Evolutionary conservation across 257 asterid genomes (phyloP), one percentile per base, ranked within the genome.

Genomic region (Eucommia ulmoides): DNA sequence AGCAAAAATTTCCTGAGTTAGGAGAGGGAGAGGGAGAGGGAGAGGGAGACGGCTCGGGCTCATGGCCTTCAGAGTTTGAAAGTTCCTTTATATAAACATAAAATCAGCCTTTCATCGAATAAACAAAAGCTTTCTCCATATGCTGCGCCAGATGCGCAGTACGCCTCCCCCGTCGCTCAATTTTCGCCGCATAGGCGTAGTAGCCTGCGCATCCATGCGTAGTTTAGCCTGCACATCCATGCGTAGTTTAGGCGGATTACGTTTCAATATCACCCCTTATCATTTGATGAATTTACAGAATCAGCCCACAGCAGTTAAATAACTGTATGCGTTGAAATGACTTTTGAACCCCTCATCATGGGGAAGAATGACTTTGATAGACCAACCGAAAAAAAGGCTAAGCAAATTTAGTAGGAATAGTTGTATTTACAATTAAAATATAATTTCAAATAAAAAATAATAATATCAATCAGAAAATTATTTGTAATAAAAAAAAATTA

Each of bases 311-410:
- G n/a, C 9, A 10, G n/a, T 11, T 35, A 18, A 11, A 3, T 10
- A 35, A 10, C 16, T 35, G 44, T 35, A 35, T 9, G 2, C 16
- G 5, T 11, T 35, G 11, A 26, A 67, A 71, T 64, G 69, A 41
- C 82, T 49, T 19, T 65, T 67, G 19, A 55, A 50, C 68, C 78
- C 78, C 54, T 14, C 5, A 35, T 35, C 16, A 35, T 35, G n/a
- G n/a, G 10, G n/a, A 4, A 11, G 44, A 35, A 35, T 35, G n/a
- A 35, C 44, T 10, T 10, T 1, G n/a, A 35, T 18, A 35, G 3
- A 2, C 44, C 44, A 29, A 29, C 7, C 12, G 38, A 1, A 29
- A 14, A 29, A 14, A 29, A 14, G 38, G 10, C 7, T 8, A 29
- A 14, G 38, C 38, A 29, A 14, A 29, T 14, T 29, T 14, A 29